Evolutionary conservation across 768 basidiomycete species (phyloP).

Genomic region (Suillus spraguei): DNA sequence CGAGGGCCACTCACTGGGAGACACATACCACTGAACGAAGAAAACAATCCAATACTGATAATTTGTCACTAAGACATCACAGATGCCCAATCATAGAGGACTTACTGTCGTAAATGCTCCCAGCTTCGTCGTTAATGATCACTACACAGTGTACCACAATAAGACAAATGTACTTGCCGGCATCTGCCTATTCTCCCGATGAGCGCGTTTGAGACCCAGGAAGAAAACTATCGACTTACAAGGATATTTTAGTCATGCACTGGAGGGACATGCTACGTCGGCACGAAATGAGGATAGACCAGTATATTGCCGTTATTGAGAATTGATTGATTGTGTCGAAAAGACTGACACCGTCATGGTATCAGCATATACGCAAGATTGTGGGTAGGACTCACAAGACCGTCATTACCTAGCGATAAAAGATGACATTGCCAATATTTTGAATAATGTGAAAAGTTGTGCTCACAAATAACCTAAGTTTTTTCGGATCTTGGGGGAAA

Average conservation of each 20-base stretch:
- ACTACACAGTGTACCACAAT: neutral
- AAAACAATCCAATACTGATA: too few species aligned
- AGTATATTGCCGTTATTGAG: neutral
- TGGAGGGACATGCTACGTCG: neutral
- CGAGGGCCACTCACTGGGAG: too few species aligned
- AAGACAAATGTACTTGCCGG: neutral
- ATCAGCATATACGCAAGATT: neutral
- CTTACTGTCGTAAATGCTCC: neutral
- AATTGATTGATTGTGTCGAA: neutral
- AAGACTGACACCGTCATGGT: neutral
- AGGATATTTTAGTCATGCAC: neutral
- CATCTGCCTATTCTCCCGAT: neutral
- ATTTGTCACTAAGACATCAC: neutral
- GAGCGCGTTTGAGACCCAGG: neutral
- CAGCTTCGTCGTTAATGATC: neutral
- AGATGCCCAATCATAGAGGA: neutral
- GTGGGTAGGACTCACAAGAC: neutral
- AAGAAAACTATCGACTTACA: neutral
- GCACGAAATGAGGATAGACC: constrained; percentile 1
- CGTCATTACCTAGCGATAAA: neutral
- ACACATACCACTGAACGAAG: too few species aligned
- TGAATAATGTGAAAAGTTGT: neutral
- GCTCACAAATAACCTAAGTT: constrained; percentile 21
- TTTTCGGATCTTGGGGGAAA: constrained; percentile 20
- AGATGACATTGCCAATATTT: neutral